These are phyloP conservation scores for Suillus paluster DNA, from an alignment of 768 basidiomycete genomes.

Conservation along the genomic window DNA sequence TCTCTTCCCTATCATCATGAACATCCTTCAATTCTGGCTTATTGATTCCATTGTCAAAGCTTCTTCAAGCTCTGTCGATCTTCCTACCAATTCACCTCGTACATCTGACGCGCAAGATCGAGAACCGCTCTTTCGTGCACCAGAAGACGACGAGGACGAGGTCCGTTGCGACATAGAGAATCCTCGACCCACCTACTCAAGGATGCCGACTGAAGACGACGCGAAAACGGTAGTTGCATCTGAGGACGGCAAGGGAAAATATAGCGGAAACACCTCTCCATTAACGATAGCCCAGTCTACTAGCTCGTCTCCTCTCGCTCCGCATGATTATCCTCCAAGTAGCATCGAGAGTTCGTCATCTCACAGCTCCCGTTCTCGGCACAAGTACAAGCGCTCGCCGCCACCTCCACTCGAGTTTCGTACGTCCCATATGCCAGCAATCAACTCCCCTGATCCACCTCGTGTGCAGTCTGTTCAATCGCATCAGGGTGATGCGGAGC, in stretches of 20 bases:
- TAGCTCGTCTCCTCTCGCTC: slow-evolving; percentile 8
- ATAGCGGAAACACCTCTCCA: slow-evolving; percentile 17
- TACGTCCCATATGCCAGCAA: slow-evolving; percentile 35
- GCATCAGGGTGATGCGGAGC: slow-evolving; percentile 13
- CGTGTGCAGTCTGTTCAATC: slow-evolving; percentile 10
- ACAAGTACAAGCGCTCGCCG: slow-evolving; percentile 36
- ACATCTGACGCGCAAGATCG: slow-evolving; percentile 47
- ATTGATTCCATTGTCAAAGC: slow-evolving; percentile 94
- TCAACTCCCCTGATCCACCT: slow-evolving; percentile 36
- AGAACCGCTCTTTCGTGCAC: slow-evolving; percentile 67
- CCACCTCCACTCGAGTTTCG: slow-evolving; percentile 47
- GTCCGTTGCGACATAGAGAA: slow-evolving; percentile 51
- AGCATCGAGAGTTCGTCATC: slow-evolving; percentile 43
- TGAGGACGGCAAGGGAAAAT: slow-evolving; percentile 21
- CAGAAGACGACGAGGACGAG: slow-evolving; percentile 59
- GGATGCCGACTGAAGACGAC: slow-evolving; percentile 35
- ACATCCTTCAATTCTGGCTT: slow-evolving; percentile 91
- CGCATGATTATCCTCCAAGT: slow-evolving; percentile 61
- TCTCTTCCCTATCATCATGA: slow-evolving; percentile 88
- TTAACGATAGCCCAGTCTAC: slow-evolving; percentile 17
- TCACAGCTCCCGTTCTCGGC: slow-evolving; percentile 26
- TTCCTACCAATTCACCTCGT: slow-evolving; percentile 45
- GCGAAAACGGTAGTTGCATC: slow-evolving; percentile 21
- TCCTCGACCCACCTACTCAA: slow-evolving; percentile 39
- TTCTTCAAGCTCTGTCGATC: slow-evolving; percentile 43